phyloP scores from a whole-genome alignment of 1,139 yeast species.

The Suhomyces panamericanus region DNA sequence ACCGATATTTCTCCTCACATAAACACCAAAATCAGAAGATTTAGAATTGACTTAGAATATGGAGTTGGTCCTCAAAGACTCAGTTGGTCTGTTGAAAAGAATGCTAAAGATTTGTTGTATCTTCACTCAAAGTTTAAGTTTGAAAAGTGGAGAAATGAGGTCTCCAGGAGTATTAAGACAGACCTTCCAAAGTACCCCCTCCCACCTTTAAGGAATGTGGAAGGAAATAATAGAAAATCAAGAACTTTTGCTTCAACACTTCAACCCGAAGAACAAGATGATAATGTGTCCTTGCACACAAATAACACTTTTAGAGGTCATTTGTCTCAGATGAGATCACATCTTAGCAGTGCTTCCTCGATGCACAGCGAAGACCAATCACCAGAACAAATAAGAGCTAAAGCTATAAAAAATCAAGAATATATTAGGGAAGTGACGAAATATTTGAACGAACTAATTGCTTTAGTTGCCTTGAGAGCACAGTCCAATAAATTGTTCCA shows the following conservation, averaged over 20 bases:
- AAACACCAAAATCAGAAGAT: constrained; percentile 52
- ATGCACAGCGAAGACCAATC: constrained; percentile 28
- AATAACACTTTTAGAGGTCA: constrained; percentile 26
- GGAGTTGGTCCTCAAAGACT: constrained; percentile 82
- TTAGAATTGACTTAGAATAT: constrained; percentile 74
- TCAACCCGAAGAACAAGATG: constrained; percentile 2
- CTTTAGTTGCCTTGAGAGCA: constrained; percentile 64
- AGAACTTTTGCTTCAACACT: background rate
- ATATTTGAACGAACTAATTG: constrained; percentile 64
- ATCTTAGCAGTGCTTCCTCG: constrained; percentile 31
- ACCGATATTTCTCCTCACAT: constrained; percentile 49
- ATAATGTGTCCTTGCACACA: constrained; percentile 21
- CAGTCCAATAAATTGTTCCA: constrained; percentile 81
- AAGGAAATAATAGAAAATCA: constrained; percentile 10
- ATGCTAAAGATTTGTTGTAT: constrained; percentile 65
- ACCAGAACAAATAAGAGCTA: constrained; percentile 31
- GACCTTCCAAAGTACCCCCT: constrained; percentile 47
- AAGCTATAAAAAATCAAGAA: constrained; percentile 35
- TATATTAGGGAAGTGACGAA: constrained; percentile 50
- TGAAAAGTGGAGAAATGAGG: constrained; percentile 39
- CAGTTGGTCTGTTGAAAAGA: constrained; percentile 78
- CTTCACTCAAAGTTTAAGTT: constrained; percentile 70
- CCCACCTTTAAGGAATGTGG: constrained; percentile 22
- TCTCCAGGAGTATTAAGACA: constrained; percentile 31
- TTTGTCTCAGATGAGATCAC: constrained; percentile 33